These are phyloP conservation scores for Tetrahymena elliotti DNA, from an alignment of 73 alveolate genomes.

Conservation along the genomic window DNA sequence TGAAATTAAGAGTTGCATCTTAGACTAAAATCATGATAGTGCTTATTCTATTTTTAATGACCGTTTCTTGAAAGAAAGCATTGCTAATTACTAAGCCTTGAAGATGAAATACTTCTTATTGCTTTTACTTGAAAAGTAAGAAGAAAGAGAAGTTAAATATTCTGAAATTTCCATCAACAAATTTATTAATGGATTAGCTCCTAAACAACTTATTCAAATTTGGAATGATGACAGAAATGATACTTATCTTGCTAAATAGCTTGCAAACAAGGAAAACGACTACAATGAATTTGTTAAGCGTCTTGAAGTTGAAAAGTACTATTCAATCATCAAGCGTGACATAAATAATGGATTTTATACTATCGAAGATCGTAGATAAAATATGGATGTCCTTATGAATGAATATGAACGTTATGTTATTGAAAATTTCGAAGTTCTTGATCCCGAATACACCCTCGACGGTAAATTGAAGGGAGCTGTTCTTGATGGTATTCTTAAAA, in stretches of 20 bases:
- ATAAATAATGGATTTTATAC: neutral
- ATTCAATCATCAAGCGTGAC: neutral
- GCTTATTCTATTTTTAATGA: neutral
- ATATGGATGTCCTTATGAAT: neutral
- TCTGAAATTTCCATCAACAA: neutral
- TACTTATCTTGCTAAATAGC: neutral
- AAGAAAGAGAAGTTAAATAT: neutral
- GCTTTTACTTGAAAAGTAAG: neutral
- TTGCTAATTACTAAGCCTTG: neutral
- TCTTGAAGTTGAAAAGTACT: neutral
- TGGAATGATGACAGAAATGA: neutral
- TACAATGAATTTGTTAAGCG: neutral
- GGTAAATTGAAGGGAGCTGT: neutral
- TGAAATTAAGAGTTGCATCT: neutral
- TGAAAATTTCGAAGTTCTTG: neutral
- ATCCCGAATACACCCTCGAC: neutral
- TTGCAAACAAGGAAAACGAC: neutral
- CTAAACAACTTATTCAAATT: neutral
- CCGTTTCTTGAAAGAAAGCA: neutral
- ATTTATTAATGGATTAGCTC: neutral
- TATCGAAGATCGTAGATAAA: neutral
- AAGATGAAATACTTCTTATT: neutral
- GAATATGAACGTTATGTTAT: neutral
- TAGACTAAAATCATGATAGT: neutral
- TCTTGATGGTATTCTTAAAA: neutral